A percentile compares a stretch with the other conserved stretches of the same genome.
These are phyloP conservation scores for Fusarium subtropicale DNA, from an alignment of 2,329 filamentous ascomycete species.

Conservation along the genomic window DNA sequence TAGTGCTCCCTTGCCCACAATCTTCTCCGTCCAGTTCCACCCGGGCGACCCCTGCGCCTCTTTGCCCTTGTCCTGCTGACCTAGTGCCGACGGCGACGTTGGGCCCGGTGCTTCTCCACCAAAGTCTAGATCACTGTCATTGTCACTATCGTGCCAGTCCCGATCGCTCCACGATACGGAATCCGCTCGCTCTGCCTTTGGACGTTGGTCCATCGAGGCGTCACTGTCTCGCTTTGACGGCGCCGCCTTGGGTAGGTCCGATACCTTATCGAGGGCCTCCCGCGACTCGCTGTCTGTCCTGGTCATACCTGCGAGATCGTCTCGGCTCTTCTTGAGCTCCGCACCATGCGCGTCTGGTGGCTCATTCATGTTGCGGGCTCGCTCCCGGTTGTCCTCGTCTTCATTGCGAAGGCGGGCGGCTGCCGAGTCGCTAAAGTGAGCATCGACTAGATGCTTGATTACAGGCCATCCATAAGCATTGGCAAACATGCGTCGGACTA, in stretches of 20 bases:
- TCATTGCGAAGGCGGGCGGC: slow-evolving; percentile 73
- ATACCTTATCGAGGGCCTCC: slow-evolving; percentile 59
- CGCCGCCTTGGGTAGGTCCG: slow-evolving; percentile 56
- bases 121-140: slow-evolving; percentile 47
- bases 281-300: slow-evolving; percentile 48
- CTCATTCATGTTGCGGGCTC: slow-evolving; percentile 70
- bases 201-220: slow-evolving; percentile 20
- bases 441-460: slow-evolving; percentile 92
- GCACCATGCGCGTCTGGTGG: slow-evolving; percentile 71
- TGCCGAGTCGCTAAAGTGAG: slow-evolving; percentile 84
- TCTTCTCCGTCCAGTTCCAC: slow-evolving; percentile 68
- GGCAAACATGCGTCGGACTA: slow-evolving; percentile 94
- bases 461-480: slow-evolving; percentile 99
- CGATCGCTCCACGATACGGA: slow-evolving; percentile 71
- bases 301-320: slow-evolving; percentile 26
- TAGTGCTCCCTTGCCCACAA: slow-evolving; percentile 59
- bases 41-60: slow-evolving; percentile 40
- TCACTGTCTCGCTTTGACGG: slow-evolving; percentile 42
- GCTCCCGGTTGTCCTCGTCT: slow-evolving; percentile 73
- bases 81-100: slow-evolving; percentile 27
- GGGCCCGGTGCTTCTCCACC: slow-evolving; percentile 38
- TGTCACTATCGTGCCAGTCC: slow-evolving; percentile 46
- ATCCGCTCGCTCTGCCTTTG: slow-evolving; percentile 55
- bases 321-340: slow-evolving; percentile 64
- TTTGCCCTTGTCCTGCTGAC: slow-evolving; percentile 41